Base-by-base conservation (phyloP, 768 basidiomycete genomes). In the Cystobasidium ongulense region DNA sequence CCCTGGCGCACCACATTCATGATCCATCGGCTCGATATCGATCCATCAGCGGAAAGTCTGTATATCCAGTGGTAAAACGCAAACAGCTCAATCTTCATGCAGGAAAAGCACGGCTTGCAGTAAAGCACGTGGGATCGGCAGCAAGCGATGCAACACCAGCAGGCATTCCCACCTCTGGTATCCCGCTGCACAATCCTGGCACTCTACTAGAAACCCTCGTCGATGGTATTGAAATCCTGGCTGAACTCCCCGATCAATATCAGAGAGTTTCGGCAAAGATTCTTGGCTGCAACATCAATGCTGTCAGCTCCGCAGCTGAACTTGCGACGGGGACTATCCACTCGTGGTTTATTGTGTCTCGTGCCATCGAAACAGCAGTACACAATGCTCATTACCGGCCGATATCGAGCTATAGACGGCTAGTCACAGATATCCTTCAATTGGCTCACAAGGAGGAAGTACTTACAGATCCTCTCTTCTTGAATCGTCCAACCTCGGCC, bases 401-500 rank as follows among this genome's bases (percentile, higher is more conserved):
- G 13, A 33, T 68, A 31, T 15, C 25, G 7, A 29, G 66, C 18
- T 29, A 66, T 18, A 46, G 72, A 1, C 63, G 46, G 3, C 63
- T 77, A 29, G 31, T 76, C 31, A 57, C 63, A 66, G 31, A 39
- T 31, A 70, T 76, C 71, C 57, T 63, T 7, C 53, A 71, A 23
- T 41, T 21, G 0, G 74, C 76, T 8, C 61, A 76, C 21, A 29
- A 72, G 3, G 38, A 72, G n/a, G 39, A 70, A 15, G 71, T 78
- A 31, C 38, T 59, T 21, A 75, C 77, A 1, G 90, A 92, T 78
- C 89, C 90, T 8, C 83, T 91, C 17, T 92, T 91, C 25, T 87
- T 89, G 36, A 90, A 87, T 35, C 90, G 92, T 61, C 89, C 90
- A 5, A 92, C 91, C 1, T 78, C 86, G 84, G 54, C 84, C 10